phyloP scores from a whole-genome alignment of 306 rosid genomes.

The Arachis hypogaea region DNA sequence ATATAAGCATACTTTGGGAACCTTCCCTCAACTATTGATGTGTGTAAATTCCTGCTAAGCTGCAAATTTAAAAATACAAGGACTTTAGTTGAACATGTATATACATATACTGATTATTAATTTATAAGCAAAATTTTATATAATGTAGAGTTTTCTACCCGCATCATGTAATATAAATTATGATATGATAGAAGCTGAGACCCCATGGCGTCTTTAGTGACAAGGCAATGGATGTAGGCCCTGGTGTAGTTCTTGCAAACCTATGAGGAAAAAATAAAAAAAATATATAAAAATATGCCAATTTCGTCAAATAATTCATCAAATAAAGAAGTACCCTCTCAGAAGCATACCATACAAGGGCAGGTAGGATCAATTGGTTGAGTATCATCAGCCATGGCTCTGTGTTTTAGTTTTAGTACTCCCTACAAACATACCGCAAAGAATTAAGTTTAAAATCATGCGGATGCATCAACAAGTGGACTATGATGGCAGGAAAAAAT shows the following conservation, averaged over 20 bases:
- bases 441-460: not conserved
- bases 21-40: conserved; percentile 74
- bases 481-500: not conserved
- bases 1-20: conserved; percentile 78
- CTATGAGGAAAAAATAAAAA: conserved; percentile 50
- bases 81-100: conserved; percentile 18
- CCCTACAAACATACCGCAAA: conserved; percentile 59
- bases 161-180: conserved; percentile 89
- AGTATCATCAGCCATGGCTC: conserved; percentile 84
- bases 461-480: conserved; percentile 1
- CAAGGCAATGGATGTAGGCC: conserved; percentile 95
- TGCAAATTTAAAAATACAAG: conserved; percentile 47
- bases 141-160: conserved; percentile 51
- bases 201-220: conserved; percentile 97
- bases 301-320: conserved; percentile 28
- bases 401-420: conserved; percentile 80
- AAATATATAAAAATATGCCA: not conserved
- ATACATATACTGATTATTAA: conserved; percentile 7
- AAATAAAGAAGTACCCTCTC: conserved; percentile 19
- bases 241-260: conserved; percentile 90
- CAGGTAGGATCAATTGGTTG: conserved; percentile 93
- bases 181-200: conserved; percentile 97
- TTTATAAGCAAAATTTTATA: not conserved
- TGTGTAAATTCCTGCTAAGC: conserved; percentile 89
- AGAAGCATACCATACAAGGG: conserved; percentile 77